phyloP scores from a whole-genome alignment of 306 rosid species.

The Vicia villosa region DNA sequence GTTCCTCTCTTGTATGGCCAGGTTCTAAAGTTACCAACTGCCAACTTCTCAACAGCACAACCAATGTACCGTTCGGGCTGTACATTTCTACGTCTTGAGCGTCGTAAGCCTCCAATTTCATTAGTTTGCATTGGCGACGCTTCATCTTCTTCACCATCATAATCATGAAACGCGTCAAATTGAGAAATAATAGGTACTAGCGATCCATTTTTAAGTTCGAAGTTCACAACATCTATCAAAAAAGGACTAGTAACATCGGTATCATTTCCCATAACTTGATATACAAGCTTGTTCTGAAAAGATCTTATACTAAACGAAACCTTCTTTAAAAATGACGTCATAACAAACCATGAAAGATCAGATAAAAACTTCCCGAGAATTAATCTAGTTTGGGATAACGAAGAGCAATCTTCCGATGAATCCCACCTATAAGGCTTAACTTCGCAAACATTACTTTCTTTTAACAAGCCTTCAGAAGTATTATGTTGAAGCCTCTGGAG shows the following conservation, averaged over 20 bases:
- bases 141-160: neutral
- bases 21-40: conserved; percentile 55
- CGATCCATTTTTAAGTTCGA: conserved; percentile 49
- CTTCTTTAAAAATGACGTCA: conserved; percentile 55
- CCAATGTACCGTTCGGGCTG: conserved; percentile 84
- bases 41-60: conserved; percentile 48
- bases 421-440: conserved; percentile 66
- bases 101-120: conserved; percentile 54
- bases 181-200: conserved; percentile 50
- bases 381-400: conserved; percentile 59
- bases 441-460: conserved; percentile 30
- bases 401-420: conserved; percentile 60
- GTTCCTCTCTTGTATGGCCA: conserved; percentile 42
- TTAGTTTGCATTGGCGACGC: conserved; percentile 7
- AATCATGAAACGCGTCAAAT: conserved; percentile 31
- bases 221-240: conserved; percentile 50
- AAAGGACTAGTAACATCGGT: conserved; percentile 17
- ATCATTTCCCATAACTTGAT: conserved; percentile 55
- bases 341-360: conserved; percentile 77
- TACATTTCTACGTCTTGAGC: conserved; percentile 73
- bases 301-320: conserved; percentile 60
- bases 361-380: conserved; percentile 57
- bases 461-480: conserved; percentile 37
- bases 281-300: conserved; percentile 62
- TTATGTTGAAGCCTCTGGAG: conserved; percentile 63